A percentile compares a stretch with the other conserved stretches of the same genome.
Conservation (phyloP, 2,329 filamentous ascomycete species). For the Ophiocordyceps robertsii region DNA sequence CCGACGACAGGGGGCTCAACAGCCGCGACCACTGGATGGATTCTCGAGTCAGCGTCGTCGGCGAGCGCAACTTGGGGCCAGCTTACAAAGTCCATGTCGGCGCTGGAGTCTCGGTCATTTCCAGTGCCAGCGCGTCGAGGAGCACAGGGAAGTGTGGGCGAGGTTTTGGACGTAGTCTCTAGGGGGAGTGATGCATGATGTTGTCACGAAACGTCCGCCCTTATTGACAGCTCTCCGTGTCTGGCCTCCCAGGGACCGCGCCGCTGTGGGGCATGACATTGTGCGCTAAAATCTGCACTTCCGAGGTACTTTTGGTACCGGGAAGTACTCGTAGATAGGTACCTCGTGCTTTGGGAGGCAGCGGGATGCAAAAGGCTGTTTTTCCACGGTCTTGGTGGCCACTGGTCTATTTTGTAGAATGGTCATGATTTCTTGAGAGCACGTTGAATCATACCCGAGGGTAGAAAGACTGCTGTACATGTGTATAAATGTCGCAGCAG, state of each 20-base stretch:
- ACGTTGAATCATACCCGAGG: too few species aligned
- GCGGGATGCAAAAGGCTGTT: not conserved
- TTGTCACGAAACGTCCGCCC: not conserved
- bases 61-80: not conserved
- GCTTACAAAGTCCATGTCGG: constrained; percentile 9
- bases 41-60: not conserved
- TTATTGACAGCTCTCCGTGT: not conserved
- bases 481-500: too few species aligned
- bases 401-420: too few species aligned
- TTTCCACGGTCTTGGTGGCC: too few species aligned
- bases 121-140: constrained; percentile 9
- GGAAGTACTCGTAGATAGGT: not conserved
- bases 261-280: not conserved
- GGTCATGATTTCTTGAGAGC: too few species aligned
- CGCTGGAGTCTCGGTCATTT: constrained; percentile 25
- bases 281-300: not conserved
- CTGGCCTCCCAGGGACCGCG: not conserved
- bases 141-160: not conserved
- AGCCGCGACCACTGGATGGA: constrained; percentile 48
- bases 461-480: too few species aligned
- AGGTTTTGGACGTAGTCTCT: not conserved
- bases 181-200: not conserved
- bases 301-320: not conserved
- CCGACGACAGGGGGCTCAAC: constrained; percentile 47
- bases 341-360: too few species aligned